A percentile compares a stretch with the other conserved stretches of the same genome.
phyloP scores from a whole-genome alignment of 2,329 filamentous ascomycete genomes.

The Domatiomyces globalis region DNA sequence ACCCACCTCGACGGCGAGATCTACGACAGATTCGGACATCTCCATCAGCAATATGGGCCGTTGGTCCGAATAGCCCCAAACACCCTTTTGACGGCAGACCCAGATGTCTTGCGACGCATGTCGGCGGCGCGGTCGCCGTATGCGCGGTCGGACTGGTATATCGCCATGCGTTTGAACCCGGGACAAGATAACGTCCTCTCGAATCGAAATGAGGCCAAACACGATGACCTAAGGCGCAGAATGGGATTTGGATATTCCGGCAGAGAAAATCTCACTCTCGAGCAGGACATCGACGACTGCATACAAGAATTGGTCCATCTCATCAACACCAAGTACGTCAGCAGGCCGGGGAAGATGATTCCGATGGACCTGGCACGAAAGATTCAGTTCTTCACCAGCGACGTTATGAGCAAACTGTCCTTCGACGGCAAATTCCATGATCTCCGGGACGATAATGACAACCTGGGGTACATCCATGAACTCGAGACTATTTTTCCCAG shows the following conservation, averaged over 20 bases:
- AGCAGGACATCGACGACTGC: conserved; percentile 6
- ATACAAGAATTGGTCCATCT: conserved; percentile 6
- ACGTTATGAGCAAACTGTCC: conserved; percentile 9
- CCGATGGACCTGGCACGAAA: conserved; percentile 6
- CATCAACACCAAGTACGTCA: conserved; percentile 2
- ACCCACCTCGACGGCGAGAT: conserved; percentile 3
- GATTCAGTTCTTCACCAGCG: conserved; percentile 10
- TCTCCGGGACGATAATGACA: conserved; percentile 8
- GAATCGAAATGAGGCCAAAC: conserved; percentile 5
- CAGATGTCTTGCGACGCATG: conserved; percentile 11
- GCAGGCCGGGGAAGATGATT: not conserved
- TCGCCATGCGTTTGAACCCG: conserved; percentile 8
- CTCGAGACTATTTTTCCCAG: conserved; percentile 9
- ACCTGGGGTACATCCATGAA: conserved; percentile 10
- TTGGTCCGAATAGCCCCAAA: conserved; percentile 10
- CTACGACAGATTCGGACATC: conserved; percentile 3
- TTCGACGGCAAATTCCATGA: conserved; percentile 9
- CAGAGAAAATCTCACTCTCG: conserved; percentile 10
- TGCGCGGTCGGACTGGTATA: conserved; percentile 10
- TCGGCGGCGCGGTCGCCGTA: conserved; percentile 9
- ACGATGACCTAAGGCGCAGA: conserved; percentile 9
- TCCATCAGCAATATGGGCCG: conserved; percentile 5
- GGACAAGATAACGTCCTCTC: conserved; percentile 10
- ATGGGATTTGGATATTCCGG: conserved; percentile 7
- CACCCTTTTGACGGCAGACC: conserved; percentile 4